phyloP scores from a whole-genome alignment of 495 filamentous ascomycete genomes.

The Talaromyces stipitatus region DNA sequence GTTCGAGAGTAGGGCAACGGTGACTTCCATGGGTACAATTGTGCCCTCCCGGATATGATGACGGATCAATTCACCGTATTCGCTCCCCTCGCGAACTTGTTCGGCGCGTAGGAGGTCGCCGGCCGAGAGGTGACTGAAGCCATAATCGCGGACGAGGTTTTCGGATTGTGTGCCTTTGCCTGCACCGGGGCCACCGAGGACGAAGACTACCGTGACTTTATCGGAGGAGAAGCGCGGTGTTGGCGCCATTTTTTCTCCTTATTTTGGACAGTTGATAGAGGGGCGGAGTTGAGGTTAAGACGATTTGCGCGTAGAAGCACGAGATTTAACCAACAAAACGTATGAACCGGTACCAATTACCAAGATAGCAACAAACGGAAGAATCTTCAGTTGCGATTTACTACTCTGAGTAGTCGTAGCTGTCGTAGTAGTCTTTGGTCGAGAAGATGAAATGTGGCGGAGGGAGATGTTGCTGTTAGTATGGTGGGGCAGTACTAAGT shows the following conservation, averaged over 20 bases:
- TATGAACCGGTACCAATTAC: slow-evolving; percentile 52
- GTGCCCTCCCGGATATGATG: slow-evolving; percentile 84
- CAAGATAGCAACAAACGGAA: slow-evolving; percentile 58
- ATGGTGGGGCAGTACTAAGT: not conserved
- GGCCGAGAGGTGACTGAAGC: slow-evolving; percentile 86
- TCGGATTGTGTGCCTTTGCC: slow-evolving; percentile 71
- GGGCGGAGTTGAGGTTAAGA: slow-evolving; percentile 6
- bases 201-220: slow-evolving; percentile 74
- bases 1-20: slow-evolving; percentile 86
- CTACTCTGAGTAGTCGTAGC: slow-evolving; percentile 1
- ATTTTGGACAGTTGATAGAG: slow-evolving; percentile 2
- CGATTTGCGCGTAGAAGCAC: slow-evolving; percentile 29
- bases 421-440: slow-evolving; percentile 19
- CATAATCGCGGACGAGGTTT: slow-evolving; percentile 80
- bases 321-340: slow-evolving; percentile 52
- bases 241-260: slow-evolving; percentile 11
- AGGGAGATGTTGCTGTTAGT: not conserved
- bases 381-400: slow-evolving; percentile 49
- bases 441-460: slow-evolving; percentile 11
- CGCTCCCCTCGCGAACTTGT: slow-evolving; percentile 72
- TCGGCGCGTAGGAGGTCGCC: slow-evolving; percentile 92
- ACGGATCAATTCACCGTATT: slow-evolving; percentile 87
- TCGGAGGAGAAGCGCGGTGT: slow-evolving; percentile 70
- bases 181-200: slow-evolving; percentile 48
- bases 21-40: slow-evolving; percentile 98